These are phyloP conservation scores for Solanum hybrid DNA, from an alignment of 305 asterid genomes.

Conservation along the genomic window DNA sequence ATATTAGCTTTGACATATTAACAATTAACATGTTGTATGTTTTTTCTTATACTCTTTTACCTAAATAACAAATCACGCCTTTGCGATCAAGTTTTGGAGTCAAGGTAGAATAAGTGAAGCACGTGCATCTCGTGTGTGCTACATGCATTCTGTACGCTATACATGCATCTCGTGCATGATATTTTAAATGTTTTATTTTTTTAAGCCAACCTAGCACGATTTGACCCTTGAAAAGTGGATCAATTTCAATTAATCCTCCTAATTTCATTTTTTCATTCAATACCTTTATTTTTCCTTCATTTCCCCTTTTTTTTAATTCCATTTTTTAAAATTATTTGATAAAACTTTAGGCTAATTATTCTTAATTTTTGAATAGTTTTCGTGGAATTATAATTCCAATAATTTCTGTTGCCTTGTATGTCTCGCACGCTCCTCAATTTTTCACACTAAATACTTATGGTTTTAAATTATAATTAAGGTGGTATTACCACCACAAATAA, in stretches of 20 bases:
- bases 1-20: neutral
- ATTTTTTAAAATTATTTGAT: too few relatives aligned
- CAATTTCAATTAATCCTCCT: neutral
- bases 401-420: neutral
- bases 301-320: neutral
- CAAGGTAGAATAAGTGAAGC: neutral
- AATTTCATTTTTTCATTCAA: neutral
- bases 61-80: neutral
- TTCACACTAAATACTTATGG: neutral
- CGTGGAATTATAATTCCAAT: neutral
- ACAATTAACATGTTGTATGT: neutral
- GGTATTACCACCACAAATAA: neutral
- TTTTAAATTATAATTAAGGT: neutral
- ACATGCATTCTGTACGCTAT: neutral
- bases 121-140: neutral
- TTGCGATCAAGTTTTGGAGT: neutral
- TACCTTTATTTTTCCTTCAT: neutral
- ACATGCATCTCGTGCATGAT: neutral
- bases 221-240: neutral
- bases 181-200: too few relatives aligned
- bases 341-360: neutral
- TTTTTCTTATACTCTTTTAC: neutral
- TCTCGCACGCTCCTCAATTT: neutral
- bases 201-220: neutral
- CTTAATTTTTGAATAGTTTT: neutral